phyloP scores from a whole-genome alignment of 2,329 filamentous ascomycete species.

The Thelonectria blattea region DNA sequence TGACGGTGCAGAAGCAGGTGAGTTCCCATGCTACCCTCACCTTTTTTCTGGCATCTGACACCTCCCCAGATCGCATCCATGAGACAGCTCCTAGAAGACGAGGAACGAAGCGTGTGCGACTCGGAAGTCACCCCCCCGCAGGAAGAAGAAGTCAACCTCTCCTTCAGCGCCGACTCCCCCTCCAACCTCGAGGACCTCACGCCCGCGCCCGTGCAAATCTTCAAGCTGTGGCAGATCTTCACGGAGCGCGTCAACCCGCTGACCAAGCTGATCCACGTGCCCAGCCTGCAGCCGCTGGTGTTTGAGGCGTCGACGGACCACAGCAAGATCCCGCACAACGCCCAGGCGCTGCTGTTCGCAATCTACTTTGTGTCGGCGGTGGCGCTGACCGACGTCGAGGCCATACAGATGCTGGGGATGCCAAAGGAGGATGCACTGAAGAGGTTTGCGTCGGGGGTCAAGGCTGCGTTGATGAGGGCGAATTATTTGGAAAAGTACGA shows the following conservation, averaged over 20 bases:
- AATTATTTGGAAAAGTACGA: conserved; percentile 13
- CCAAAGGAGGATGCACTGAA: conserved; percentile 6
- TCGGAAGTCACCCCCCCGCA: conserved; percentile 4
- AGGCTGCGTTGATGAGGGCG: not conserved
- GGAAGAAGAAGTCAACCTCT: conserved; percentile 7
- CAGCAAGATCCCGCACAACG: conserved; percentile 3
- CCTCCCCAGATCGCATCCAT: conserved; percentile 5
- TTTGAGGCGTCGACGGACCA: conserved; percentile 16
- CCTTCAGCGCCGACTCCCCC: not conserved
- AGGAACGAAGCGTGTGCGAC: conserved; percentile 8
- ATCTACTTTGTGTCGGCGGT: conserved; percentile 9
- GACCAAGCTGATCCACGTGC: conserved; percentile 17
- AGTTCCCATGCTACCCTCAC: not conserved
- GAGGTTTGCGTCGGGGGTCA: conserved; percentile 8
- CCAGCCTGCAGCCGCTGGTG: conserved; percentile 10
- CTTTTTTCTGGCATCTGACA: too few relatives aligned
- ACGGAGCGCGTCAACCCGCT: conserved; percentile 16
- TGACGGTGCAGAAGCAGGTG: conserved; percentile 14
- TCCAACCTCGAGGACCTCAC: conserved; percentile 1
- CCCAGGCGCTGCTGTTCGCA: conserved; percentile 11
- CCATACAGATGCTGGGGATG: conserved; percentile 4
- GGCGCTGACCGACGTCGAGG: conserved; percentile 7
- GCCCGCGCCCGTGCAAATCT: conserved; percentile 14
- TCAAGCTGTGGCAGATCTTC: conserved; percentile 19
- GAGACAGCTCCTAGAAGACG: conserved; percentile 11